These are phyloP conservation scores for Torulaspora maleeae DNA, from an alignment of 805 yeast species.

Conservation along the genomic window DNA sequence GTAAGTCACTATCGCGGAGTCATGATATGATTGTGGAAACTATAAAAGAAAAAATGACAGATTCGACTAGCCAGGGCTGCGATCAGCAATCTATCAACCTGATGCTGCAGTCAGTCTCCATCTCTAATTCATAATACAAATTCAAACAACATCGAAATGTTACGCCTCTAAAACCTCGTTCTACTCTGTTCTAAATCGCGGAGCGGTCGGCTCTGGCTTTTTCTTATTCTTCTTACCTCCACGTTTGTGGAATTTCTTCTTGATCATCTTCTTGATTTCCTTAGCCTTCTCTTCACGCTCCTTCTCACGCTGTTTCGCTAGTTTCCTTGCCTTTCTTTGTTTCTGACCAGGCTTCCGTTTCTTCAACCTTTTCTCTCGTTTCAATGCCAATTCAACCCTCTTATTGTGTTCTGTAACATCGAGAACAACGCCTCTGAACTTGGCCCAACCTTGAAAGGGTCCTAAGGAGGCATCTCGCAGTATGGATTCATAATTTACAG, in stretches of 20 bases:
- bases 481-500: constrained; percentile 21
- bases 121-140: constrained; percentile 5
- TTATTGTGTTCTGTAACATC: constrained; percentile 20
- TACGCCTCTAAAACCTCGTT: too few relatives aligned
- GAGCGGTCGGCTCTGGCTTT: constrained; percentile 18
- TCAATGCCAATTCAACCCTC: constrained; percentile 12
- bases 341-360: constrained; percentile 33
- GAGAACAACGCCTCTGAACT: constrained; percentile 16
- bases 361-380: constrained; percentile 14
- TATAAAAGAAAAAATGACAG: constrained; percentile 19
- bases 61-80: constrained; percentile 12
- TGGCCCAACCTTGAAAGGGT: constrained; percentile 12
- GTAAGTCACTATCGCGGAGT: constrained; percentile 28
- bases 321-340: constrained; percentile 30
- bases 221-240: constrained; percentile 37
- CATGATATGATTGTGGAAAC: constrained; percentile 19
- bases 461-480: constrained; percentile 11
- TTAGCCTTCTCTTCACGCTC: constrained; percentile 25
- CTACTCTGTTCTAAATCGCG: constrained; percentile 19
- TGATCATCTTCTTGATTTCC: constrained; percentile 27
- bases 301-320: constrained; percentile 21
- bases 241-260: constrained; percentile 35
- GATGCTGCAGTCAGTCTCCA: constrained; percentile 25
- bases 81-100: constrained; percentile 14
- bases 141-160: too few relatives aligned